A percentile compares a stretch with the other conserved stretches of the same genome.
Evolutionary conservation across 805 yeast species (phyloP).

Genomic region (Pichia paraexigua): DNA sequence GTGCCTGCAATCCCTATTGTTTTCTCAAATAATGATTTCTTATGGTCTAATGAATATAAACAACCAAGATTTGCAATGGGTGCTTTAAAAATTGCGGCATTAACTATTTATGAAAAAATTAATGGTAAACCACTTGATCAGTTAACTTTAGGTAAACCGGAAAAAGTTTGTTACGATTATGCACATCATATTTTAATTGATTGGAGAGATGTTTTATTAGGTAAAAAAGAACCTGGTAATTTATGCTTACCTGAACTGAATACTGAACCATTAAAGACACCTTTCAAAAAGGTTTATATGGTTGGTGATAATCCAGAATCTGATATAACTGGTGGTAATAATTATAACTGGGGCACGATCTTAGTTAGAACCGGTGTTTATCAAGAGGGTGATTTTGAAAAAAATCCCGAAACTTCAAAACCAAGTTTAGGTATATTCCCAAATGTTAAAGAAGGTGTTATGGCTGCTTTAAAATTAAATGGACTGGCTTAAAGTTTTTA

Average conservation of each 20-base stretch:
- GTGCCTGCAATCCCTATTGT: constrained; percentile 27
- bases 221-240: constrained; percentile 12
- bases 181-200: constrained; percentile 65
- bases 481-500: constrained; percentile 12
- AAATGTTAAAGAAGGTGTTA: constrained; percentile 40
- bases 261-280: constrained; percentile 30
- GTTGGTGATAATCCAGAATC: constrained; percentile 95
- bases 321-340: constrained; percentile 85
- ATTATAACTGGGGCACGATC: constrained; percentile 82
- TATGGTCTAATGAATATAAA: constrained; percentile 80
- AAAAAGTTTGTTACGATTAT: constrained; percentile 67
- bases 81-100: constrained; percentile 60
- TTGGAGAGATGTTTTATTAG: constrained; percentile 35
- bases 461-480: constrained; percentile 17
- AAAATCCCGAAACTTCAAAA: constrained; percentile 25
- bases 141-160: constrained; percentile 76
- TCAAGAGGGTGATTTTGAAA: constrained; percentile 44
- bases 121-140: constrained; percentile 40
- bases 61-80: constrained; percentile 89
- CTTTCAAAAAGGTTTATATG: constrained; percentile 73
- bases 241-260: constrained; percentile 39
- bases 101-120: constrained; percentile 41
- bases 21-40: constrained; percentile 70
- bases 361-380: constrained; percentile 87
- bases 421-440: constrained; percentile 45